A percentile compares a stretch with the other conserved stretches of the same genome.
Conservation (phyloP, 2,329 filamentous ascomycete species). For the Xylariaceae sp. region DNA sequence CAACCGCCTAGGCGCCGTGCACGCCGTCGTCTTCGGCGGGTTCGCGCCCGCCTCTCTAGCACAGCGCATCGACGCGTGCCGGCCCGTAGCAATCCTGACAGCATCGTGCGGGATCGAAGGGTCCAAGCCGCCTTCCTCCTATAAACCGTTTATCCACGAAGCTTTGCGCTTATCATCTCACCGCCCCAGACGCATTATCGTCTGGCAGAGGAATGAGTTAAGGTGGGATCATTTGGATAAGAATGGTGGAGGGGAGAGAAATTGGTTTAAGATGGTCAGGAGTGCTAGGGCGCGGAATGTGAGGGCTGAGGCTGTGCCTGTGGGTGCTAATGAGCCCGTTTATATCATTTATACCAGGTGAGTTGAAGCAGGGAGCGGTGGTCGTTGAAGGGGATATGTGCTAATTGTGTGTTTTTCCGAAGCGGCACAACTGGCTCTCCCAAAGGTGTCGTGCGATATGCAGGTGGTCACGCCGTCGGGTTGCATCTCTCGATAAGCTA, state of each 20-base stretch:
- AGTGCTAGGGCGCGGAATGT: constrained; percentile 65
- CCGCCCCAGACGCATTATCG: constrained; percentile 68
- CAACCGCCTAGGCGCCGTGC: constrained; percentile 77
- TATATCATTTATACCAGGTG: constrained; percentile 72
- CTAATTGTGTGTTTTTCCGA: background rate
- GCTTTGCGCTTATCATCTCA: constrained; percentile 64
- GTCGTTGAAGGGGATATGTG: no score
- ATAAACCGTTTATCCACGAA: constrained; percentile 71
- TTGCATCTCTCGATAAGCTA: constrained; percentile 78
- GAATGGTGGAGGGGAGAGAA: constrained; percentile 64
- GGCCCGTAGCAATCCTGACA: constrained; percentile 73
- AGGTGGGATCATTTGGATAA: constrained; percentile 69
- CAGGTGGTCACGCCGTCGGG: constrained; percentile 82
- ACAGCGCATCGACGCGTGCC: constrained; percentile 81
- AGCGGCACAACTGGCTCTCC: constrained; percentile 69
- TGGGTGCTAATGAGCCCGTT: constrained; percentile 72
- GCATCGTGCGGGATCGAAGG: constrained; percentile 92
- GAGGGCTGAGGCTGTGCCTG: constrained; percentile 70
- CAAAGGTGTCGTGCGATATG: constrained; percentile 70
- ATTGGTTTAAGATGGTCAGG: constrained; percentile 74
- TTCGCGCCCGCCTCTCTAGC: constrained; percentile 79
- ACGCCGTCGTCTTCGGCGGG: constrained; percentile 89
- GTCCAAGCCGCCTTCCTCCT: constrained; percentile 72
- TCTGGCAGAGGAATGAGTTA: constrained; percentile 80
- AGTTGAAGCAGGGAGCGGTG: no score